phyloP scores from a whole-genome alignment of 208 protist species.

The Plasmodiophora brassicae region DNA sequence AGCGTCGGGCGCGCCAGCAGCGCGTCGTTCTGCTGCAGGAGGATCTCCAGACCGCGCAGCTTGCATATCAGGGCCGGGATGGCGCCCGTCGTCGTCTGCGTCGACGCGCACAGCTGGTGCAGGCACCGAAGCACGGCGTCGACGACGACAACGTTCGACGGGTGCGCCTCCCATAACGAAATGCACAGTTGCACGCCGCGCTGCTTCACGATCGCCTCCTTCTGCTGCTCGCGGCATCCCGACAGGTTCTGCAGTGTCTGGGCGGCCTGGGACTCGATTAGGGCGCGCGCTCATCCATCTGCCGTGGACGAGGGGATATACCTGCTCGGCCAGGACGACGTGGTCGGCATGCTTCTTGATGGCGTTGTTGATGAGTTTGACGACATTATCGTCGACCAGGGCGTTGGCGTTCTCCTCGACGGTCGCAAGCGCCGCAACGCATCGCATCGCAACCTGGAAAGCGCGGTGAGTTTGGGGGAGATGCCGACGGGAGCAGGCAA shows the following conservation, averaged over 20 bases:
- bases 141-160: not conserved
- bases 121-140: not conserved
- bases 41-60: not conserved
- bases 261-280: not conserved
- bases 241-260: slow-evolving; percentile 23
- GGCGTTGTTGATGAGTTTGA: not conserved
- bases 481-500: too few relatives aligned
- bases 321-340: not conserved
- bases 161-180: not conserved
- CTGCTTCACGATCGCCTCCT: not conserved
- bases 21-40: not conserved
- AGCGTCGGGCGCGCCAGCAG: not conserved
- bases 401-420: not conserved
- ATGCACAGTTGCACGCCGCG: not conserved
- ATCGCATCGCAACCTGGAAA: not conserved
- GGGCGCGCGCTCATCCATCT: not conserved
- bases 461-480: not conserved
- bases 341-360: not conserved
- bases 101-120: not conserved
- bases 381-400: slow-evolving; percentile 20
- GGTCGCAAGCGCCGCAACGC: not conserved
- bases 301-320: not conserved
- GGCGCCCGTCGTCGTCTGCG: not conserved
- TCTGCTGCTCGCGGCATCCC: not conserved
- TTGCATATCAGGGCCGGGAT: slow-evolving; percentile 24